Evolutionary conservation across 768 basidiomycete species (phyloP), one percentile per base, ranked within the genome.

Genomic region (Lenzites betulinus): DNA sequence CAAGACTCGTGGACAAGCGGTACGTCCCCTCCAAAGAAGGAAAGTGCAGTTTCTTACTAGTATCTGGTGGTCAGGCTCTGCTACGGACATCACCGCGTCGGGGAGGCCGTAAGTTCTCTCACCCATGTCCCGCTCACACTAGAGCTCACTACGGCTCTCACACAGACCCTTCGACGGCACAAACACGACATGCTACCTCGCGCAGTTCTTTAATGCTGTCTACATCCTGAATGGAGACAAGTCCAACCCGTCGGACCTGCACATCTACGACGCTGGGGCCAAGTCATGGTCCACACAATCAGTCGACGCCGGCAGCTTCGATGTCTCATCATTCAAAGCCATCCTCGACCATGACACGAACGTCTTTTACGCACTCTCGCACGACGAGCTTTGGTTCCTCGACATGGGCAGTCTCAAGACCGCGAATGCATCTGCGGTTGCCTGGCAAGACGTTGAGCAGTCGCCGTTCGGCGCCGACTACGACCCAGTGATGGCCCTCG

Each of bases 341-440:
- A 86, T 96, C 62, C 82, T 98, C 35, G 95, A 98, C 75, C 95
- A 96, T 64, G 95, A 98, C 73, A 98, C 95, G 51, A 95, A 96
- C 63, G 85, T 89, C 60, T 89, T 97, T 76, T 90, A 92, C 72
- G 89, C 87, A 0, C 75, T 90, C 59, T 88, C 88, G 4, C 75
- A 83, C 1, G 84, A 81, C 46, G 83, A 82, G 54, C 59, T 95
- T 2, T 93, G 77, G 67, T 82, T 81, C 44, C 78, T 96, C 43
- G 84, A 94, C 72, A 86, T 96, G 83, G 79, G 75, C 25, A 65
- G 76, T 15, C 77, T 92, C 58, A 89, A 80, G 47, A 74, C 81
- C 5, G 88, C 92, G 3, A 83, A 83, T 49, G 74, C 78, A 36
- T 77, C 77, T 2, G 69, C 88, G 2, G 64, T 92, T 15, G 67